These are phyloP conservation scores for Fraxinus pennsylvanica DNA, from an alignment of 257 asterid species.

Conservation along the genomic window DNA sequence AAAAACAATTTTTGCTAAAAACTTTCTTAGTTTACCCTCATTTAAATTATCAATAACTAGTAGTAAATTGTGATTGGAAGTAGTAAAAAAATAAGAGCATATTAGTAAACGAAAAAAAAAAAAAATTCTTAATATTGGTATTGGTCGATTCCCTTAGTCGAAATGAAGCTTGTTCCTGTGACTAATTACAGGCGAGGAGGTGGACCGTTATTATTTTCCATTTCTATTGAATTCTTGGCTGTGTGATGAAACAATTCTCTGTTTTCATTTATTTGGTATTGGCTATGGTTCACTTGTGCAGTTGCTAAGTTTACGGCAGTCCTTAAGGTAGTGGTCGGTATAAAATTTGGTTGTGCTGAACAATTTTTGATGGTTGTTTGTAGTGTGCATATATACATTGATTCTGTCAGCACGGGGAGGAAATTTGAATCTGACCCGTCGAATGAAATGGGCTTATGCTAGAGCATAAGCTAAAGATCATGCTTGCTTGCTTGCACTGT, in stretches of 20 bases:
- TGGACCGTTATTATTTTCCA: neutral
- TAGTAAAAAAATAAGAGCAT: too few species aligned
- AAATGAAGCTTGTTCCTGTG: neutral
- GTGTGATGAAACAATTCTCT: neutral
- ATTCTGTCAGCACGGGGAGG: neutral
- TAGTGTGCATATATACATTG: neutral
- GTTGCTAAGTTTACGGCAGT: neutral
- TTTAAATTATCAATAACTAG: too few species aligned
- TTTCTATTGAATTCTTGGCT: neutral
- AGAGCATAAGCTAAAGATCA: too few species aligned
- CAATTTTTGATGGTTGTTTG: neutral
- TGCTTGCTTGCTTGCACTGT: neutral
- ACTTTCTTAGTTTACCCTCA: too few species aligned
- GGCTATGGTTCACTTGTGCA: neutral
- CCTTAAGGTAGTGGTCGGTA: neutral
- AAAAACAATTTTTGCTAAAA: too few species aligned
- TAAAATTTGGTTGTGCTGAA: neutral
- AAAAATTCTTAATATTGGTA: neutral
- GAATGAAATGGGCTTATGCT: too few species aligned
- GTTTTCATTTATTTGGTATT: neutral
- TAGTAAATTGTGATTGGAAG: too few species aligned
- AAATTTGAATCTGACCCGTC: neutral
- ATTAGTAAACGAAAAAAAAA: too few species aligned
- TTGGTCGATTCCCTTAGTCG: neutral
- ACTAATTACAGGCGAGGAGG: neutral